Evolutionary conservation across 345 rosid species (phyloP), one percentile per base, ranked within the genome.

Genomic region (Eucalyptus camaldulensis): DNA sequence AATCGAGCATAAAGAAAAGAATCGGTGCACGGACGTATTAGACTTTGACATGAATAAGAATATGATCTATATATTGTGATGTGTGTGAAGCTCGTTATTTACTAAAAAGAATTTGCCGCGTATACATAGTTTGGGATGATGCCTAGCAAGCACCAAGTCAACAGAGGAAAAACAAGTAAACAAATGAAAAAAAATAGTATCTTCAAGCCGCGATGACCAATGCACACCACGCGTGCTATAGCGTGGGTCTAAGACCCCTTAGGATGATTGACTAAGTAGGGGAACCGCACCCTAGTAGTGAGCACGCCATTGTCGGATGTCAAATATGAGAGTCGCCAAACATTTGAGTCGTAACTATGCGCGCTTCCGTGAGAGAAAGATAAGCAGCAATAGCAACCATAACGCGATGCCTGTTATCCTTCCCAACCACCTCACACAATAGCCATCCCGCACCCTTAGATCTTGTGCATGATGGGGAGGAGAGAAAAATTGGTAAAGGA

Each of bases 301-400:
- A 58, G 65, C 65, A 58, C 24, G 29, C 67, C 67, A 4, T 5
- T 1, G 29, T 60, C 14, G 67, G n/a, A 12, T 27, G 31, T 27
- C n/a, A 60, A 60, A 25, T 27, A 60, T 12, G 31, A 27, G 69
- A 60, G 31, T 60, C 69, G 69, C 69, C 69, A 60, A 60, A 31
- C 31, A 12, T 60, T 60, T 27, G 69, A 27, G 69, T 12, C 6
- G 69, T 27, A 6, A 27, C 4, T 27, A 14, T 7, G 69, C 31
- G 16, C 0, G 15, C 8, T 0, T 13, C 4, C 16, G 15, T 0
- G 31, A 6, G 31, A 27, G 69, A 60, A 16, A 60, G 31, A 27
- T 27, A 12, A 29, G 31, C 14, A 12, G 69, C 31, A 13, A 60
- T 60, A 6, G 69, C 8, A 12, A 6, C 69, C 15, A 60, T 29